Evolutionary conservation across 1,284 basidiomycete species (phyloP).

Genomic region (Chondrostereum purpureum): DNA sequence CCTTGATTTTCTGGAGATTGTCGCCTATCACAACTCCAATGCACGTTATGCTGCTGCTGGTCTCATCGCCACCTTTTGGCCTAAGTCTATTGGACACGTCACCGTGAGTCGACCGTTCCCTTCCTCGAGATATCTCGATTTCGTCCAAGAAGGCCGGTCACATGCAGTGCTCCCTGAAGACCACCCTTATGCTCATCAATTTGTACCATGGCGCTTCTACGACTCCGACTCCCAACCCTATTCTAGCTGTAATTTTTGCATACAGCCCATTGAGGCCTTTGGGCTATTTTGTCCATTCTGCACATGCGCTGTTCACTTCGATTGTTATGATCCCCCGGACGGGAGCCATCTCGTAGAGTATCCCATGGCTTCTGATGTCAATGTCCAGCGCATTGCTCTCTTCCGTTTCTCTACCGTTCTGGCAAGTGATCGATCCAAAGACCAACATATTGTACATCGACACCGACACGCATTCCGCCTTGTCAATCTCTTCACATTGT

Average conservation of each 20-base stretch:
- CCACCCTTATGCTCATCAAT: slow-evolving; percentile 51
- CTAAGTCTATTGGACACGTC: slow-evolving; percentile 60
- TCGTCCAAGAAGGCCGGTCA: slow-evolving; percentile 6
- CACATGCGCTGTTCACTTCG: slow-evolving; percentile 59
- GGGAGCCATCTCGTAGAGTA: slow-evolving; percentile 55
- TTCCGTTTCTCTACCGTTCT: slow-evolving; percentile 52
- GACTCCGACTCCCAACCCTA: slow-evolving; percentile 28
- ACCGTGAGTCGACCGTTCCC: slow-evolving; percentile 46
- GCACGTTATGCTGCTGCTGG: slow-evolving; percentile 50
- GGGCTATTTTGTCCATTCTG: slow-evolving; percentile 63
- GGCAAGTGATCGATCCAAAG: slow-evolving; percentile 23
- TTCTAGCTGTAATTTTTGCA: slow-evolving; percentile 50
- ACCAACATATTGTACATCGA: slow-evolving; percentile 19
- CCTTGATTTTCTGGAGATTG: slow-evolving; percentile 62
- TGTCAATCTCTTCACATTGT: slow-evolving; percentile 67
- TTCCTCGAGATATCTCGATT: slow-evolving; percentile 25
- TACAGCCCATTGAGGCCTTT: slow-evolving; percentile 45
- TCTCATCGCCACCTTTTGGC: slow-evolving; percentile 59
- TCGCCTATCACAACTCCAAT: slow-evolving; percentile 55
- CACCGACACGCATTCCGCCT: slow-evolving; percentile 44
- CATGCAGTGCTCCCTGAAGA: slow-evolving; percentile 16
- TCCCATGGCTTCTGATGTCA: slow-evolving; percentile 33
- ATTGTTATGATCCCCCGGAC: slow-evolving; percentile 65
- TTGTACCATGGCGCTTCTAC: slow-evolving; percentile 59
- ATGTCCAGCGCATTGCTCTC: slow-evolving; percentile 50